These are phyloP conservation scores for Aethionema arabicum DNA, from an alignment of 345 rosid species.

Conservation along the genomic window DNA sequence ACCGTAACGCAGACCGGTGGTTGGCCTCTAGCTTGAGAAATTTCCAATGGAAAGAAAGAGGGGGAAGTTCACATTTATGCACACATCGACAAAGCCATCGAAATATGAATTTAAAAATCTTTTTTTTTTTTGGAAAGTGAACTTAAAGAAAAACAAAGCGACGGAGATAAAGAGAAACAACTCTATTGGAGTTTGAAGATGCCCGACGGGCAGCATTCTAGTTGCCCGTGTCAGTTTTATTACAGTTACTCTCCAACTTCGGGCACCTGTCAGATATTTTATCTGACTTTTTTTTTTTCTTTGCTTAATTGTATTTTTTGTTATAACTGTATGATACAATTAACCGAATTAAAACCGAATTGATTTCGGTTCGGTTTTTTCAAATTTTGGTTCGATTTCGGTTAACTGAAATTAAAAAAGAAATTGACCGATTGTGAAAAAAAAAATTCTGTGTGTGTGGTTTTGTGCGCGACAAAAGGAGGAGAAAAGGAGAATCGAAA, in stretches of 20 bases:
- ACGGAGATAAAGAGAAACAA: conserved; percentile 27
- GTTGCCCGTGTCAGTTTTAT: conserved; percentile 34
- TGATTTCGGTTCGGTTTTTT: too few species aligned
- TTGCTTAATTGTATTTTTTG: background rate
- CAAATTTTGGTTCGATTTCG: too few species aligned
- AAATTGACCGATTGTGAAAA: too few species aligned
- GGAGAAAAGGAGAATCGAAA: too few species aligned
- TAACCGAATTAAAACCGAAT: too few species aligned
- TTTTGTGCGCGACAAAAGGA: too few species aligned
- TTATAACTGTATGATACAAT: background rate
- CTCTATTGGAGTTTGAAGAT: conserved; percentile 47
- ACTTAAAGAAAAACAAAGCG: background rate
- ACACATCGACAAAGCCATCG: conserved; percentile 29
- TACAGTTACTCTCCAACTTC: conserved; percentile 29
- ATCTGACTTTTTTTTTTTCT: background rate
- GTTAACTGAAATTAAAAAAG: too few species aligned
- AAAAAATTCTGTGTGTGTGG: too few species aligned
- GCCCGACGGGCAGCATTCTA: conserved; percentile 43
- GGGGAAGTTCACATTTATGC: conserved; percentile 46
- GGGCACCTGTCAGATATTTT: conserved; percentile 45
- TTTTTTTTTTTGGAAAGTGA: background rate
- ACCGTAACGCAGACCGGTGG: conserved; percentile 43
- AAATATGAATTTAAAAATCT: conserved; percentile 19
- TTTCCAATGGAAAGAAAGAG: conserved; percentile 31
- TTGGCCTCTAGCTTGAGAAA: conserved; percentile 7